A percentile compares a stretch with the other conserved stretches of the same genome.
Conservation (phyloP, 2,329 filamentous ascomycete species). For the Coniochaeta ligniaria region DNA sequence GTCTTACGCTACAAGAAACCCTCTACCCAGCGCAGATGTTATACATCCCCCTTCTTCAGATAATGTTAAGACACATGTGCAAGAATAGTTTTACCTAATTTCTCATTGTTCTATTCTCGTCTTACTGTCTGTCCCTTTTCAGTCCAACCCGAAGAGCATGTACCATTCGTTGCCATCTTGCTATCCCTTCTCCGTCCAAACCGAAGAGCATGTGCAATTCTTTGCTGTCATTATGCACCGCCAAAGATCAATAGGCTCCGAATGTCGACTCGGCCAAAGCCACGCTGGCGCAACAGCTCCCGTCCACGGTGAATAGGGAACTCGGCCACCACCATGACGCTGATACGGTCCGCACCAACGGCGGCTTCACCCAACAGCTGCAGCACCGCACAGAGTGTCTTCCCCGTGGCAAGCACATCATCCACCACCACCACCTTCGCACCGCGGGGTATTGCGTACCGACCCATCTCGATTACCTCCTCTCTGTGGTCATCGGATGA, state of each 20-base stretch:
- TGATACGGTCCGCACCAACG: slow-evolving; percentile 30
- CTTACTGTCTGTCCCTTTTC: background rate
- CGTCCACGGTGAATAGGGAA: slow-evolving; percentile 49
- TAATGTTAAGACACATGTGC: background rate
- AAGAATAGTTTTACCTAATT: background rate
- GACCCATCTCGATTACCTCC: slow-evolving; percentile 41
- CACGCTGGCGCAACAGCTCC: slow-evolving; percentile 31
- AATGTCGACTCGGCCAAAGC: slow-evolving; percentile 42
- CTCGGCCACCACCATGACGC: slow-evolving; percentile 48
- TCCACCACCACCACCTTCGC: slow-evolving; percentile 48
- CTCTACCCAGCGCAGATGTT: background rate
- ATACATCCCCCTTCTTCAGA: background rate
- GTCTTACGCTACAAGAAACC: background rate
- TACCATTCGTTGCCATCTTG: no score
- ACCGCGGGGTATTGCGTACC: slow-evolving; percentile 28
- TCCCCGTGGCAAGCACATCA: slow-evolving; percentile 50
- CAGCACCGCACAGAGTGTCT: slow-evolving; percentile 46
- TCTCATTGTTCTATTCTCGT: background rate
- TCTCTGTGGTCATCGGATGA: slow-evolving; percentile 9
- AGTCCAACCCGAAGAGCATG: background rate
- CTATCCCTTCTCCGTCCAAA: no score
- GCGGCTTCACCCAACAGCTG: slow-evolving; percentile 36
- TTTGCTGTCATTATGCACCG: slow-evolving; percentile 22
- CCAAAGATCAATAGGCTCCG: slow-evolving; percentile 47
- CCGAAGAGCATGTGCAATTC: no score